phyloP scores from a whole-genome alignment of 2,329 filamentous ascomycete species.

The Septoria linicola region DNA sequence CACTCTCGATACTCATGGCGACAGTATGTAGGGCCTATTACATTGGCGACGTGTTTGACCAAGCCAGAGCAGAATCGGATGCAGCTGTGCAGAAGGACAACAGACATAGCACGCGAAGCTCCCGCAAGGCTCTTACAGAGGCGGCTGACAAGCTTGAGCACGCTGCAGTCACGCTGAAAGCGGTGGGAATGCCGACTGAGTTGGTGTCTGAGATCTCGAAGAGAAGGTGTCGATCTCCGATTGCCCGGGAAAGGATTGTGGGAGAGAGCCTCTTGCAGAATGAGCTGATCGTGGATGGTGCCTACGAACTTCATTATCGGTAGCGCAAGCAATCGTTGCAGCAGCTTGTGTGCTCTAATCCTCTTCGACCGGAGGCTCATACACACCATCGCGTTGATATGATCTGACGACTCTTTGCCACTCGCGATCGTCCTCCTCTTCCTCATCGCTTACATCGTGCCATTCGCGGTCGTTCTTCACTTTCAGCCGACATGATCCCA shows the following conservation, averaged over 20 bases:
- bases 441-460: slow-evolving; percentile 24
- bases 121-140: background rate
- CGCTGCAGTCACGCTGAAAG: background rate
- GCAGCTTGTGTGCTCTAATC: background rate
- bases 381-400: slow-evolving; percentile 31
- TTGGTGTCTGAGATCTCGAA: background rate
- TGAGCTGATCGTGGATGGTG: background rate
- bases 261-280: background rate
- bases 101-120: background rate
- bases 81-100: background rate
- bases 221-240: background rate
- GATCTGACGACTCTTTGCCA: slow-evolving; percentile 26
- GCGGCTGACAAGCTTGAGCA: background rate
- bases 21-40: background rate
- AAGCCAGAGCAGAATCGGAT: background rate
- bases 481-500: slow-evolving; percentile 43
- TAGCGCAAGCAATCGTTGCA: background rate
- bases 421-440: slow-evolving; percentile 31
- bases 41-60: background rate
- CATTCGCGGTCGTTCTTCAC: slow-evolving; percentile 38
- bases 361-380: slow-evolving; percentile 22
- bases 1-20: background rate
- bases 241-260: background rate
- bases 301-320: background rate
- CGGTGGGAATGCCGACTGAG: background rate